Conservation (phyloP, 192 early-diverging fungal species). For the Entomortierella parvispora region DNA sequence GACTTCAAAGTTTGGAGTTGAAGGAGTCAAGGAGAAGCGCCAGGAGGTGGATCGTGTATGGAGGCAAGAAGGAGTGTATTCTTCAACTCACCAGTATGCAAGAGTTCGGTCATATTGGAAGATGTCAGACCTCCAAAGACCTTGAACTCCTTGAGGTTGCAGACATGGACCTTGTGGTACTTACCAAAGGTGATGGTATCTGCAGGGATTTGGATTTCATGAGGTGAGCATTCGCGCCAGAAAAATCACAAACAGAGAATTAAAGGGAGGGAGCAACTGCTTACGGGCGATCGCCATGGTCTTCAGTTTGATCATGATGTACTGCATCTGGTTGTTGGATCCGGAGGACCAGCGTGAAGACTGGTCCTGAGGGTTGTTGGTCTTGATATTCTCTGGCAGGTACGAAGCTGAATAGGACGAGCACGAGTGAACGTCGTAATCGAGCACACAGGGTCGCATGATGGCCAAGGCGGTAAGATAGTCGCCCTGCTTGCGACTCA, state of each 20-base stretch:
- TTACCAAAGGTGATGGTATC: slow-evolving; percentile 96
- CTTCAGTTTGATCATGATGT: slow-evolving; percentile 90
- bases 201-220: no score
- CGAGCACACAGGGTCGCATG: slow-evolving; percentile 43
- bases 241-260: neutral
- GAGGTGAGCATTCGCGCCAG: no score
- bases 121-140: slow-evolving; percentile 87
- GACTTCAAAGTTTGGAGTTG: neutral
- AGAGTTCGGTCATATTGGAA: slow-evolving; percentile 89
- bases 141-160: slow-evolving; percentile 97
- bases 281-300: slow-evolving; percentile 86
- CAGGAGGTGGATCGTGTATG: slow-evolving; percentile 11
- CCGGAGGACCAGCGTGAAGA: slow-evolving; percentile 90
- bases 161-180: slow-evolving; percentile 90
- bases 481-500: slow-evolving; percentile 38
- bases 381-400: slow-evolving; percentile 85
- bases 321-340: slow-evolving; percentile 91
- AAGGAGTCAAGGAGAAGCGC: neutral
- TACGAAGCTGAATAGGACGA: slow-evolving; percentile 88
- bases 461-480: slow-evolving; percentile 48
- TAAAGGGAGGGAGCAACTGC: neutral
- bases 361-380: slow-evolving; percentile 89
- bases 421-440: slow-evolving; percentile 76
- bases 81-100: slow-evolving; percentile 70
- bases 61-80: neutral